Evolutionary conservation across 768 basidiomycete genomes (phyloP).

Genomic region (Kwoniella botswanensis): DNA sequence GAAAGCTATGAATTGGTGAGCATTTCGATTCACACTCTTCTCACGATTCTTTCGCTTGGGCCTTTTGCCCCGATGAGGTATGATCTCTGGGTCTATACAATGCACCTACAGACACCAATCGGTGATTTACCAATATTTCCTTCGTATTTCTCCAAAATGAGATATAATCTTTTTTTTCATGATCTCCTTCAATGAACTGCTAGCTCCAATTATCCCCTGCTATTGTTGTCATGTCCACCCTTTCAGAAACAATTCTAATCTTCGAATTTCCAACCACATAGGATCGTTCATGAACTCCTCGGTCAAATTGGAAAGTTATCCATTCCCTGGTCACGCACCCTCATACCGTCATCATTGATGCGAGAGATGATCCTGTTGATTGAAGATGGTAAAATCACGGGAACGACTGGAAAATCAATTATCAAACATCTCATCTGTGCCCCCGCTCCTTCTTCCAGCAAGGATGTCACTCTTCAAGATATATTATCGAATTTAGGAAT

Average conservation of each 20-base stretch:
- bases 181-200: too few species aligned
- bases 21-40: too few species aligned
- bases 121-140: too few species aligned
- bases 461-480: conserved; percentile 10
- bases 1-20: conserved; percentile 82
- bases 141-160: too few species aligned
- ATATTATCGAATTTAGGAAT: conserved; percentile 24
- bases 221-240: too few species aligned
- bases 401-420: conserved; percentile 76
- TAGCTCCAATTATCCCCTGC: too few species aligned
- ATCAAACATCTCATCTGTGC: conserved; percentile 71
- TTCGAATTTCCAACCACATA: conserved; percentile 50
- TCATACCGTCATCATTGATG: conserved; percentile 69
- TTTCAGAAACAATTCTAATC: too few species aligned
- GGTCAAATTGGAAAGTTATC: conserved; percentile 71
- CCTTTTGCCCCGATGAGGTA: too few species aligned
- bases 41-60: too few species aligned
- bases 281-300: conserved; percentile 86
- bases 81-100: too few species aligned
- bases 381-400: conserved; percentile 72
- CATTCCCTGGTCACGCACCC: conserved; percentile 66
- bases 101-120: too few species aligned
- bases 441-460: conserved; percentile 5
- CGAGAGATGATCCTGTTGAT: conserved; percentile 80
- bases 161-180: too few species aligned